These are phyloP conservation scores for Camellia oleifera DNA, from an alignment of 179 eudicot genomes.

Conservation along the genomic window DNA sequence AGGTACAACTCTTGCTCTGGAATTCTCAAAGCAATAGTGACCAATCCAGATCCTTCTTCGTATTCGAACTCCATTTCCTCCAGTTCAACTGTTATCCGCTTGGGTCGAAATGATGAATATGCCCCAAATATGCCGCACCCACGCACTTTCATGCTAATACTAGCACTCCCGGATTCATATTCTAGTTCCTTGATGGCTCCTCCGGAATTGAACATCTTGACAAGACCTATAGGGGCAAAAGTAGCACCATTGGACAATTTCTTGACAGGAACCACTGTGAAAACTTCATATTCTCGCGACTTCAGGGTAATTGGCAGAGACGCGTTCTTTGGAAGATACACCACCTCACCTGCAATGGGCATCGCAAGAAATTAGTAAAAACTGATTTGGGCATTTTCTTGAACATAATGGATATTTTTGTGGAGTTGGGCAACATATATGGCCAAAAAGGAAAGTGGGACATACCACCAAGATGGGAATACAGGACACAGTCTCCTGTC, in stretches of 20 bases:
- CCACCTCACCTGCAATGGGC: slow-evolving; percentile 50
- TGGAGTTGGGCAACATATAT: not conserved
- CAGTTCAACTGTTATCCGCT: slow-evolving; percentile 42
- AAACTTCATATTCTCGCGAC: slow-evolving; percentile 68
- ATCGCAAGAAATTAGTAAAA: not conserved
- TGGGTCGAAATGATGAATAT: slow-evolving; percentile 59
- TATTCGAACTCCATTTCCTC: slow-evolving; percentile 45
- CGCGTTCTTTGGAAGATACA: slow-evolving; percentile 46
- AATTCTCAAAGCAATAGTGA: slow-evolving; percentile 43
- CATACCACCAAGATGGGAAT: slow-evolving; percentile 56
- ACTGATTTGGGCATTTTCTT: not conserved
- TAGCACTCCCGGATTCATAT: slow-evolving; percentile 35
- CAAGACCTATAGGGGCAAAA: slow-evolving; percentile 72
- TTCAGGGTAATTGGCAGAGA: slow-evolving; percentile 63
- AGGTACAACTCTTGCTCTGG: slow-evolving; percentile 52
- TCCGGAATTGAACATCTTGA: slow-evolving; percentile 73
- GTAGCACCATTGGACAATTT: slow-evolving; percentile 38
- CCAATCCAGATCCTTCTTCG: slow-evolving; percentile 45
- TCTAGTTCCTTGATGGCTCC: slow-evolving; percentile 59
- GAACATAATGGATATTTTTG: not conserved
- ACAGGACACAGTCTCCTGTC: slow-evolving; percentile 63
- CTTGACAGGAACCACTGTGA: slow-evolving; percentile 65
- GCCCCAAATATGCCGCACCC: slow-evolving; percentile 81
- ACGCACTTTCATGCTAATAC: slow-evolving; percentile 37
- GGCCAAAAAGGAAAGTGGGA: not conserved